Evolutionary conservation across 2,329 filamentous ascomycete species (phyloP).

Genomic region (Epichloe baconii): DNA sequence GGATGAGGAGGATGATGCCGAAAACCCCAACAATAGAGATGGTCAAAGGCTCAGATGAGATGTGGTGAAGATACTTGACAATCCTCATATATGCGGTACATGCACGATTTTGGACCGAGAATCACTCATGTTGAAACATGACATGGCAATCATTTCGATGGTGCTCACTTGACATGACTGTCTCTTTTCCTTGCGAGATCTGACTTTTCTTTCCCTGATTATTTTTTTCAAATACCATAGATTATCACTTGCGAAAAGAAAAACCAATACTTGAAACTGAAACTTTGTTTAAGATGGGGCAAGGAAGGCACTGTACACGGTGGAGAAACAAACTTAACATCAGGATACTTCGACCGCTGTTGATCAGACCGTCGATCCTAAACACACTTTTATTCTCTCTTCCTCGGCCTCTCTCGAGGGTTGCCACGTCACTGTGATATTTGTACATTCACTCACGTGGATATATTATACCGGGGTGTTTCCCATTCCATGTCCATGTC

Average conservation of each 20-base stretch:
- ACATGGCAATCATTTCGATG: background rate
- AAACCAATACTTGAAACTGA: background rate
- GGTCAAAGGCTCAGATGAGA: constrained; percentile 48
- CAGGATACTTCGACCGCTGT: background rate
- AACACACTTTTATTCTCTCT: background rate
- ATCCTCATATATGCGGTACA: background rate
- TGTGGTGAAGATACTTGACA: constrained; percentile 39
- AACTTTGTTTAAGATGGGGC: background rate
- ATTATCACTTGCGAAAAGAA: background rate
- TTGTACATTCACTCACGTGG: background rate
- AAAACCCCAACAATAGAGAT: constrained; percentile 50
- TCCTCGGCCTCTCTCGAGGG: background rate
- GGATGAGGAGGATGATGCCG: constrained; percentile 49
- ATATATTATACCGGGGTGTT: no score
- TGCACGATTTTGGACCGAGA: background rate
- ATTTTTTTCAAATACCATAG: background rate
- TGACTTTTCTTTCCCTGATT: background rate
- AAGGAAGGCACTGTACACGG: background rate
- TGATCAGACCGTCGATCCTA: background rate
- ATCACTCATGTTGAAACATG: background rate
- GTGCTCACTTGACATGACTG: background rate
- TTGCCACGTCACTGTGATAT: background rate
- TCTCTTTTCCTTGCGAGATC: background rate
- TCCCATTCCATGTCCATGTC: no score
- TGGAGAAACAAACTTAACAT: background rate